A percentile compares a stretch with the other conserved stretches of the same genome.
Evolutionary conservation across 495 filamentous ascomycete genomes (phyloP).

Genomic region (Aspergillus coremiiformis): DNA sequence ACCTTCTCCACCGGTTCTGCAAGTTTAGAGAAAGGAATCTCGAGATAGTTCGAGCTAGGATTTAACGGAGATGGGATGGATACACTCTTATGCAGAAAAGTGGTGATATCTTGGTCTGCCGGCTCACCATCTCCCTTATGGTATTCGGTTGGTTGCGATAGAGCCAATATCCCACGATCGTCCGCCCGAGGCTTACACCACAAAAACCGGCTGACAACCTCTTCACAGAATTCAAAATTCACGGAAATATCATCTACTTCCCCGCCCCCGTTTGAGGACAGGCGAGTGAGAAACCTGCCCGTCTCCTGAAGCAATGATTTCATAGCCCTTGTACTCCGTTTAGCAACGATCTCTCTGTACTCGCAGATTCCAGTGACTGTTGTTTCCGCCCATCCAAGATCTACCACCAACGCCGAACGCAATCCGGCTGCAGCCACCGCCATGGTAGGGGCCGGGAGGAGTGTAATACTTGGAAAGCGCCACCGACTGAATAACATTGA

Average conservation of each 20-base stretch:
- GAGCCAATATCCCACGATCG: neutral
- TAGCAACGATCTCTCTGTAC: conserved; percentile 66
- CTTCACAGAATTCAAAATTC: conserved; percentile 72
- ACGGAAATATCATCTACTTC: conserved; percentile 30
- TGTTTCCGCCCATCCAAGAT: conserved; percentile 89
- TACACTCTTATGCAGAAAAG: conserved; percentile 15
- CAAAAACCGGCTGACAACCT: conserved; percentile 60
- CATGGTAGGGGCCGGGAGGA: conserved; percentile 68
- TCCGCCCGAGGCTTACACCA: conserved; percentile 56
- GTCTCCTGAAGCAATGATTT: conserved; percentile 61
- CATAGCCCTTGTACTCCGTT: conserved; percentile 65
- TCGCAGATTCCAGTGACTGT: conserved; percentile 78
- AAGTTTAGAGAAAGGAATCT: conserved; percentile 60
- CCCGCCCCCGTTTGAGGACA: conserved; percentile 17
- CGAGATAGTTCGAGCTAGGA: conserved; percentile 30
- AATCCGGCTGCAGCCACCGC: conserved; percentile 70
- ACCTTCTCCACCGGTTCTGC: conserved; percentile 67
- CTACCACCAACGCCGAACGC: conserved; percentile 72
- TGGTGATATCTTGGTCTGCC: neutral
- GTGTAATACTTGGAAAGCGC: conserved; percentile 71
- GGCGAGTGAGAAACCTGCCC: conserved; percentile 51
- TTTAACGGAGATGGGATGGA: conserved; percentile 40
- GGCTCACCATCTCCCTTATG: conserved; percentile 1
- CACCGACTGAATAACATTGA: conserved; percentile 72
- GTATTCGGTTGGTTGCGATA: neutral